Percentiles rank a stretch among this genome's conserved stretches.
phyloP scores from a whole-genome alignment of 2,329 filamentous ascomycete genomes.

The Aspergillus ochraceoroseus region DNA sequence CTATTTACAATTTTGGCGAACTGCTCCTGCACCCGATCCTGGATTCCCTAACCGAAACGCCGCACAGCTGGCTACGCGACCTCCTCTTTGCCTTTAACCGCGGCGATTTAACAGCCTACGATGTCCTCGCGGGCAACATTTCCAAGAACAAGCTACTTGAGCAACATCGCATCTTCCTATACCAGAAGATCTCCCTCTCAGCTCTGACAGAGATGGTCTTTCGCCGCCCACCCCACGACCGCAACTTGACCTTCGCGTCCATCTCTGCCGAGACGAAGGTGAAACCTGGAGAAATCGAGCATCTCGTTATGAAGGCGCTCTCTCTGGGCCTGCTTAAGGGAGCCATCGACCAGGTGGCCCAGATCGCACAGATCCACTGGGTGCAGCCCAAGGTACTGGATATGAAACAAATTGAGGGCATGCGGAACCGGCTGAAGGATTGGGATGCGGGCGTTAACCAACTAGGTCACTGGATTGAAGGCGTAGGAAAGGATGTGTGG shows the following conservation, averaged over 20 bases:
- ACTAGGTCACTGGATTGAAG: constrained; percentile 94
- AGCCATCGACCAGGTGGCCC: constrained; percentile 92
- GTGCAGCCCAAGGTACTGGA: constrained; percentile 98
- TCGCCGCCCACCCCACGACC: constrained; percentile 89
- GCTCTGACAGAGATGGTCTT: constrained; percentile 95
- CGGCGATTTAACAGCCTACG: constrained; percentile 83
- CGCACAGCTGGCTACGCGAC: constrained; percentile 82
- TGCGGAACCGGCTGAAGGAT: constrained; percentile 80
- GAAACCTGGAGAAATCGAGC: constrained; percentile 84
- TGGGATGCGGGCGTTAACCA: constrained; percentile 97
- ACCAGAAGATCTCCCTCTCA: constrained; percentile 97
- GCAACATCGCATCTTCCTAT: constrained; percentile 75
- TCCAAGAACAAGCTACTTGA: constrained; percentile 72
- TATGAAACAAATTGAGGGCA: constrained; percentile 88
- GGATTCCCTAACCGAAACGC: constrained; percentile 69
- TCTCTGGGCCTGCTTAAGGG: constrained; percentile 84
- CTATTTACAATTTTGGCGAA: constrained; percentile 99
- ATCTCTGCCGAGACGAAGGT: constrained; percentile 93
- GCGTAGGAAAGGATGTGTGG: constrained; percentile 91
- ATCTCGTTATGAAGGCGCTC: constrained; percentile 98
- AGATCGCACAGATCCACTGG: constrained; percentile 94
- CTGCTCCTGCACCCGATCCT: constrained; percentile 96
- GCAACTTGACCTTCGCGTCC: constrained; percentile 83
- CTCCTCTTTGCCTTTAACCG: constrained; percentile 98
- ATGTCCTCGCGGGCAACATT: constrained; percentile 75